phyloP scores from a whole-genome alignment of 768 basidiomycete species.

The Rubroboletus pulcherrimus region DNA sequence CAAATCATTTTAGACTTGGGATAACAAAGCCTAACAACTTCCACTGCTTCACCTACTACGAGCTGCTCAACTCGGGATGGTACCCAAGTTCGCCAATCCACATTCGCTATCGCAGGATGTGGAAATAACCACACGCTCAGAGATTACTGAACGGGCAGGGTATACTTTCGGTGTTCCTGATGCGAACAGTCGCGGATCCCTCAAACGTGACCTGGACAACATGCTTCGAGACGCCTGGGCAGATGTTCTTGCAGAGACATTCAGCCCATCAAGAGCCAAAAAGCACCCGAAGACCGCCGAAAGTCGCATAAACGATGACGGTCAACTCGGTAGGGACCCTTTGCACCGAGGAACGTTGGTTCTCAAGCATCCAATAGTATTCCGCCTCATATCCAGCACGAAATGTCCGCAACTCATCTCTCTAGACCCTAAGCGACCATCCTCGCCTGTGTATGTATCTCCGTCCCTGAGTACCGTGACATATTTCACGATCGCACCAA shows the following conservation, averaged over 20 bases:
- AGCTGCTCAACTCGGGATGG: constrained; percentile 16
- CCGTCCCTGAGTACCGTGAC: background rate
- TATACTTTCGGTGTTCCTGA: background rate
- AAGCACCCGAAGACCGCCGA: constrained; percentile 6
- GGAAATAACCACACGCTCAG: constrained; percentile 36
- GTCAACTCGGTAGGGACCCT: background rate
- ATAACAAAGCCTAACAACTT: constrained; percentile 23
- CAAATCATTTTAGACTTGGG: background rate
- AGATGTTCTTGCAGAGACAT: constrained; percentile 4
- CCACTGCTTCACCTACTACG: background rate
- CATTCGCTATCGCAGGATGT: constrained; percentile 36
- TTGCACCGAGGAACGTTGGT: background rate
- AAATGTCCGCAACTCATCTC: constrained; percentile 36
- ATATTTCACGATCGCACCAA: background rate
- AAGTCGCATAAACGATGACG: background rate
- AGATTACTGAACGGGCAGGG: constrained; percentile 19
- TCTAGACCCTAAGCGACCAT: constrained; percentile 39
- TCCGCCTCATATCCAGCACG: constrained; percentile 45
- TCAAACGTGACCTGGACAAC: constrained; percentile 22
- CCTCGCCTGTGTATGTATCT: constrained; percentile 34
- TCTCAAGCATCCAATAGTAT: constrained; percentile 31
- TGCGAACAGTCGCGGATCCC: constrained; percentile 4
- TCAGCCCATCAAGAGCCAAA: background rate
- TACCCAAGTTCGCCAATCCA: constrained; percentile 46
- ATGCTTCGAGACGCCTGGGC: constrained; percentile 23